These are phyloP conservation scores for Cerioporus squamosus DNA, from an alignment of 1,284 basidiomycete genomes.

Conservation along the genomic window DNA sequence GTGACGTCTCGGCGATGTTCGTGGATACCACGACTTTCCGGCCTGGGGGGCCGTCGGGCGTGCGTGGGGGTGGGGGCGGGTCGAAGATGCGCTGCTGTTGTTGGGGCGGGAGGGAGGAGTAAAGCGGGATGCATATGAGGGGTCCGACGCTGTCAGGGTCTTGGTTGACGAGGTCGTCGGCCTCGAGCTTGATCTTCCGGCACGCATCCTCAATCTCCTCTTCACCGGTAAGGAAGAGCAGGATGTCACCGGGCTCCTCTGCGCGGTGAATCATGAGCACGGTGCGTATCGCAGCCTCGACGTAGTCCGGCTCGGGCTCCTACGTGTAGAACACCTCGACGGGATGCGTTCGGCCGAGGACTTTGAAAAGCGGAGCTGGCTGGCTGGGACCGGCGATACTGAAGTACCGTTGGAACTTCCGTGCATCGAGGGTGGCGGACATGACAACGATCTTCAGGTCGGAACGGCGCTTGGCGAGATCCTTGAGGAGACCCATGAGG, in stretches of 20 bases:
- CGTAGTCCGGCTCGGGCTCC: slow-evolving; percentile 95
- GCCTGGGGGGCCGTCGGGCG: slow-evolving; percentile 77
- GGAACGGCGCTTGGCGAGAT: slow-evolving; percentile 77
- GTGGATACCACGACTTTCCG: slow-evolving; percentile 96
- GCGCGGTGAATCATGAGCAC: slow-evolving; percentile 98
- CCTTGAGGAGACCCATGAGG: slow-evolving; percentile 90
- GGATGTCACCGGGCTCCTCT: slow-evolving; percentile 92
- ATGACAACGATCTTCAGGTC: slow-evolving; percentile 99
- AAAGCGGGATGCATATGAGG: slow-evolving; percentile 58
- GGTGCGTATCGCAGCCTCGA: slow-evolving; percentile 96
- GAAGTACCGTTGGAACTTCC: slow-evolving; percentile 98
- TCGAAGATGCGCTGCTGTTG: slow-evolving; percentile 98
- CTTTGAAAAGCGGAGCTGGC: slow-evolving; percentile 89
- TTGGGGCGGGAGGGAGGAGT: slow-evolving; percentile 72
- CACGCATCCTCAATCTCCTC: slow-evolving; percentile 99
- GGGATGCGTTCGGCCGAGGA: slow-evolving; percentile 95
- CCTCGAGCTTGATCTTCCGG: slow-evolving; percentile 90
- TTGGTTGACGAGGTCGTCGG: slow-evolving; percentile 76
- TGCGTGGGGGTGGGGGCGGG: slow-evolving; percentile 70
- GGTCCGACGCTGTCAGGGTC: slow-evolving; percentile 85
- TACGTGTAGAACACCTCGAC: slow-evolving; percentile 98
- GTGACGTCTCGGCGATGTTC: slow-evolving; percentile 97
- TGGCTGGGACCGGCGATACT: slow-evolving; percentile 52
- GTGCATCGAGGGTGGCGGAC: slow-evolving; percentile 96
- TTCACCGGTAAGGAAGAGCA: slow-evolving; percentile 97